Base-by-base conservation (phyloP, 345 rosid species). In the Salix purpurea region DNA sequence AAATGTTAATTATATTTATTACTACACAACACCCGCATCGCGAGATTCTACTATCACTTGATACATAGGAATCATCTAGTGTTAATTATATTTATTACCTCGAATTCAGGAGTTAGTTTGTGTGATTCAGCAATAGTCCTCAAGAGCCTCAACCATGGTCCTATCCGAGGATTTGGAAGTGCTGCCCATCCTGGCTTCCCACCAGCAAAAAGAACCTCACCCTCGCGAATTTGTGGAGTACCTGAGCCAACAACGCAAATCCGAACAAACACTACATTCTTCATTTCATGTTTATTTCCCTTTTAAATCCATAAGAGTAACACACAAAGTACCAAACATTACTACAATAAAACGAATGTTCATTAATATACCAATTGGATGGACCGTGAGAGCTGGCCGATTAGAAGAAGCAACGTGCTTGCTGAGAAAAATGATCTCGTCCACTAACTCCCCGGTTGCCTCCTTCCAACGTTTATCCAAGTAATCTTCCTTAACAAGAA, bases 141-240 rank as follows among this genome's bases (percentile, higher is more conserved):
- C 82, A 95, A 79, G 67, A 84, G 88, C 76, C 98, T 88, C 48
- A 95, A 81, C 99, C 98, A 95, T 2, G 98, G 96, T 11, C 98
- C 98, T 6, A 95, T 89, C 79, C 93, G 89, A 24, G 99, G 98
- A 82, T 81, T 81, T 1, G 98, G 91, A 5, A 89, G 94, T 7
- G 96, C 93, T 5, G 96, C 99, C 99, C 99, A 95, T 19, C 96
- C 98, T 0, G 94, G 94, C 81, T 78, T 89, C 65, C 99, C 99
- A 48, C 97, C 99, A 11, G 93, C 98, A 2, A 92, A 93, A n/a
- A 89, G 90, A 39, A 85, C 85, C 19, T 93, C 98, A 9, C 91
- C 97, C 70, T 90, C 91, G n/a, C 86, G 85, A 70, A 95, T 60
- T 74, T 95, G 99, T 93, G 99, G 79, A 96, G 99, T 28, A 90